phyloP scores from a whole-genome alignment of 257 asterid species.

The Paraleonurus japonicus region DNA sequence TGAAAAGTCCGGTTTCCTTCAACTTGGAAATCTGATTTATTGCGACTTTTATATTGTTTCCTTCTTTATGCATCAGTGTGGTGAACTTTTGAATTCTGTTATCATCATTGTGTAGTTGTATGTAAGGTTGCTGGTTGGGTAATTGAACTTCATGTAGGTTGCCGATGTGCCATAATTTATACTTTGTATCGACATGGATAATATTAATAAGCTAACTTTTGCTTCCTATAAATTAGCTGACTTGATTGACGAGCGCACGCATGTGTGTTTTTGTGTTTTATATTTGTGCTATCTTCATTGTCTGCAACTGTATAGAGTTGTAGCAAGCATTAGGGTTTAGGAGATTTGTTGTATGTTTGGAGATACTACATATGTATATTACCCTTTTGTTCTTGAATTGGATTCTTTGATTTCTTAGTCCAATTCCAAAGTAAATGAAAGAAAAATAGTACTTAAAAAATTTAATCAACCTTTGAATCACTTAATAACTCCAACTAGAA shows the following conservation, averaged over 20 bases:
- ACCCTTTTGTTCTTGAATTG: not conserved
- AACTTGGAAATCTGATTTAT: constrained; percentile 16
- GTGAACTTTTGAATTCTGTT: not conserved
- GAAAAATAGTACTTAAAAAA: not conserved
- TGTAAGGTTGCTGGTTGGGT: constrained; percentile 10
- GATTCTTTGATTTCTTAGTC: not conserved
- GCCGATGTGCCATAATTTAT: not conserved
- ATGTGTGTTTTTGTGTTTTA: not conserved
- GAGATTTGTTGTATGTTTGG: not conserved
- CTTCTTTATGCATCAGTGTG: not conserved
- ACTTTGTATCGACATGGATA: not conserved
- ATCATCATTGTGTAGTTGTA: not conserved
- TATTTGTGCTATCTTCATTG: not conserved
- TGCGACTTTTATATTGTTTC: not conserved
- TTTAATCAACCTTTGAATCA: not conserved
- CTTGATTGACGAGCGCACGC: not conserved
- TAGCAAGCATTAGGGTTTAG: not conserved
- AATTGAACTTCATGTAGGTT: constrained; percentile 9
- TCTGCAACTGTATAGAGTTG: not conserved
- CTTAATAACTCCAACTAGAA: constrained; percentile 3
- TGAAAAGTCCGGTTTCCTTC: not conserved
- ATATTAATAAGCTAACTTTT: not conserved
- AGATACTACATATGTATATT: not conserved
- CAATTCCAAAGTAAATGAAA: constrained; percentile 4
- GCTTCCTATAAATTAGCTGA: not conserved